Percentiles rank a stretch among this genome's conserved stretches.
phyloP scores from a whole-genome alignment of 2,329 filamentous ascomycete species.

The Fusarium musae region DNA sequence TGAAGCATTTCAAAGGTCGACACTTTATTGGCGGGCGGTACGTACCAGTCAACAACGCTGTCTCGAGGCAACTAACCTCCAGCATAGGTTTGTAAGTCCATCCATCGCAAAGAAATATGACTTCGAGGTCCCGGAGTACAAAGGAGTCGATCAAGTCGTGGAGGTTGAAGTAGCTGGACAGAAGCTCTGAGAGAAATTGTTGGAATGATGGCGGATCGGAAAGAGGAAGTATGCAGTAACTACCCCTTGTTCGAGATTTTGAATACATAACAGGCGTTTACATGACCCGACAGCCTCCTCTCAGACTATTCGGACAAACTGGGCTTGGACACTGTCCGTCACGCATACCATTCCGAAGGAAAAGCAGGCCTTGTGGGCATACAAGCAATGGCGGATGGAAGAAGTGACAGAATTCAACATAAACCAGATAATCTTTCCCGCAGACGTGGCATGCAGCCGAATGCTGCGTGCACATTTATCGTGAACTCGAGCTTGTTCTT shows the following conservation, averaged over 20 bases:
- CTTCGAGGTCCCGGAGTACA: conserved; percentile 83
- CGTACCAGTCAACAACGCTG: conserved; percentile 43
- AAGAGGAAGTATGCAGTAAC: conserved; percentile 8
- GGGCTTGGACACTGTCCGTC: conserved; percentile 68
- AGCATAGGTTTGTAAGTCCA: conserved; percentile 77
- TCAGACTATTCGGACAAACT: conserved; percentile 68
- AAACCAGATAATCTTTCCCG: conserved; percentile 68
- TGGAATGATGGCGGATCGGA: conserved; percentile 1
- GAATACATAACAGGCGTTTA: conserved; percentile 47
- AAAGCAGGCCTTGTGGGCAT: conserved; percentile 58
- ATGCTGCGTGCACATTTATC: conserved; percentile 71
- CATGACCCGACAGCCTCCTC: conserved; percentile 66
- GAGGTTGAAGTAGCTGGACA: conserved; percentile 70
- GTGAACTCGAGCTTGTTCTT: conserved; percentile 43
- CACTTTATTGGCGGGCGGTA: conserved; percentile 92
- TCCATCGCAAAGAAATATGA: conserved; percentile 86
- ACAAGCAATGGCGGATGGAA: conserved; percentile 60
- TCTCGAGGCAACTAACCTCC: conserved; percentile 25
- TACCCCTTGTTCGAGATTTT: conserved; percentile 12
- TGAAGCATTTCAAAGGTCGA: conserved; percentile 83
- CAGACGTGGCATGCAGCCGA: conserved; percentile 67
- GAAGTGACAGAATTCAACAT: conserved; percentile 65
- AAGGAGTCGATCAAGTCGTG: conserved; percentile 88
- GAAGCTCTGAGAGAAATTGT: conserved; percentile 59
- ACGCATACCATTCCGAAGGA: conserved; percentile 58